Evolutionary conservation across 768 basidiomycete species (phyloP).

Genomic region (Solioccasus polychromus): DNA sequence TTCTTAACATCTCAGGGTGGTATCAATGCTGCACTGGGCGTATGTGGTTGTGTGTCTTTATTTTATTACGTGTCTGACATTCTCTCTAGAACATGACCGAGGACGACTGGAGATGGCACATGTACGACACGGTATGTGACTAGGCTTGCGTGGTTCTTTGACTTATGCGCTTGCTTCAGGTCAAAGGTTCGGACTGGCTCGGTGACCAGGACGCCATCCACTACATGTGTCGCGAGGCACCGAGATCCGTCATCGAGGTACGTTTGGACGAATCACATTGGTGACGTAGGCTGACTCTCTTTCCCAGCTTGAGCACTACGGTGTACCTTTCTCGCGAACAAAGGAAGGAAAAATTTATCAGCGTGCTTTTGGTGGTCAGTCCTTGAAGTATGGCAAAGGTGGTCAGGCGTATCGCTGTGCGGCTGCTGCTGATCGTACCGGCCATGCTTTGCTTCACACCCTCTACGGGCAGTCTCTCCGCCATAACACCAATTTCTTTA

Average conservation of each 20-base stretch:
- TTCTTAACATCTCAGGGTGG: slow-evolving; percentile 61
- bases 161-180: slow-evolving; percentile 44
- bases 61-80: slow-evolving; percentile 5
- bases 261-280: slow-evolving; percentile 6
- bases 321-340: slow-evolving; percentile 97
- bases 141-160: slow-evolving; percentile 2
- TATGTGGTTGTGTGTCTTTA: slow-evolving; percentile 37
- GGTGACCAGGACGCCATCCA: slow-evolving; percentile 99
- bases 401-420: slow-evolving; percentile 99
- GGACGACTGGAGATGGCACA: slow-evolving; percentile 99
- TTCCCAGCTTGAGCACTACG: slow-evolving; percentile 91
- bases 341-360: slow-evolving; percentile 99
- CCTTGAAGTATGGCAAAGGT: slow-evolving; percentile 94
- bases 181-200: slow-evolving; percentile 99
- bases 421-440: slow-evolving; percentile 97
- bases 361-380: slow-evolving; percentile 98
- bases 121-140: slow-evolving; percentile 84
- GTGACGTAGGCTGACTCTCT: background rate
- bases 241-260: slow-evolving; percentile 89
- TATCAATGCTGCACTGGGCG: slow-evolving; percentile 96
- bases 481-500: slow-evolving; percentile 99
- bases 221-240: slow-evolving; percentile 99
- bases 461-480: slow-evolving; percentile 98
- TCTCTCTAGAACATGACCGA: slow-evolving; percentile 89
- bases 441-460: slow-evolving; percentile 97